Base-by-base conservation (phyloP, 176 grass and related monocot species). In the Cymbopogon citratus region DNA sequence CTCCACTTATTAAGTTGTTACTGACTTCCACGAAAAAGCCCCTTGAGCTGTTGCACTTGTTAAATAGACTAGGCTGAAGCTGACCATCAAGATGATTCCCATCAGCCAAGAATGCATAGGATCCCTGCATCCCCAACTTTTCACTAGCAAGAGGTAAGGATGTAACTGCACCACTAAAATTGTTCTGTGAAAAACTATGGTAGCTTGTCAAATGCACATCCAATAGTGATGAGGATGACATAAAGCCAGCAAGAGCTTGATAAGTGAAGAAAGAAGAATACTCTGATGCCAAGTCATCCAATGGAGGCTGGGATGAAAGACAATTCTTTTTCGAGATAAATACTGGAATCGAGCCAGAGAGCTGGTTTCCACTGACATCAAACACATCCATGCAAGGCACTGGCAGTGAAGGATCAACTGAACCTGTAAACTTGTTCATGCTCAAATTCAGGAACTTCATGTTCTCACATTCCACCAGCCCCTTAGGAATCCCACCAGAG, bases 371-470 rank as follows among this genome's bases (percentile, higher is more conserved):
- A 86, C 85, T 95, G 69, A 93, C 81, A 95, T 95, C 96, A 85
- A 95, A 95, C 19, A 93, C 80, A 85, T 99, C 85, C 91, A 99
- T 90, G 83, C 96, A 99, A 69, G 96, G 96, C 26, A 99, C 89
- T 48, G 49, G 49, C 26, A 95, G 56, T 18, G 91, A 88, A 28
- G 82, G 69, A 81, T 82, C 88, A 49, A 99, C 70, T 57, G 70
- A 81, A 80, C 87, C 96, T 34, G 73, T 85, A 39, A 95, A 83
- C 81, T 89, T 99, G 87, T 99, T 95, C 1, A 77, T 87, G 73
- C 91, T 93, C 73, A 95, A 85, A 60, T 95, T 95, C 74, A 98
- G 75, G 90, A 91, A 93, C 75, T 85, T 98, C 1, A 98, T 66
- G 80, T 95, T 90, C 34, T 23, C 31, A 66, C 96, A 98, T 67